Evolutionary conservation across 305 asterid species (phyloP).

Genomic region (Fraxinus nigra): DNA sequence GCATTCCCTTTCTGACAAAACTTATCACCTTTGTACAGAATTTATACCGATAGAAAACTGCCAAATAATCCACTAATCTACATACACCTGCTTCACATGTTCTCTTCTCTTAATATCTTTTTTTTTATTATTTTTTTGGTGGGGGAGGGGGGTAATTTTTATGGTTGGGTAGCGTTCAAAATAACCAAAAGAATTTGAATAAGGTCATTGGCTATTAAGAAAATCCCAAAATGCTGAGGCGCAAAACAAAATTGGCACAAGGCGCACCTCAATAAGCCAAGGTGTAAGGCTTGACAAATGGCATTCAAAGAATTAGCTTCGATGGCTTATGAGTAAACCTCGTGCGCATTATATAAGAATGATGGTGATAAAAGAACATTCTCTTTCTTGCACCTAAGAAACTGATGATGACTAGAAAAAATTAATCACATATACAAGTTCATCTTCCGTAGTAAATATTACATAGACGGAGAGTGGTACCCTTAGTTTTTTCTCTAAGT

Average conservation of each 20-base stretch:
- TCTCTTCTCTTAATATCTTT: neutral
- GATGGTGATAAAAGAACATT: neutral
- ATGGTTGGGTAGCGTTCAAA: neutral
- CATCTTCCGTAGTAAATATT: neutral
- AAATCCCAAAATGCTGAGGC: neutral
- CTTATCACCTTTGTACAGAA: neutral
- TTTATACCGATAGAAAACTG: neutral
- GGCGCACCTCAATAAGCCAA: neutral
- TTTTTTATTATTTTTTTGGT: too few relatives aligned
- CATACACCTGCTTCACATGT: neutral
- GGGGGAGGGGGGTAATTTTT: neutral
- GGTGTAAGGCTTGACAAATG: neutral
- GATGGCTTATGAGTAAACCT: neutral
- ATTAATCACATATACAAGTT: slow-evolving; percentile 11
- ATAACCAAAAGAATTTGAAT: neutral
- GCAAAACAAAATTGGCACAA: neutral
- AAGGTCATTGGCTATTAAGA: neutral
- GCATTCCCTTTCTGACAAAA: neutral
- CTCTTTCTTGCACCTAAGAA: neutral
- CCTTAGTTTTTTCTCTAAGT: slow-evolving; percentile 88
- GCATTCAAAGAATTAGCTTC: neutral
- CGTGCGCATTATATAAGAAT: neutral
- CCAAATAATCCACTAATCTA: neutral
- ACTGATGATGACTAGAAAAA: neutral
- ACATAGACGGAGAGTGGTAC: slow-evolving; percentile 34